Evolutionary conservation across 2,329 filamentous ascomycete species (phyloP), one percentile per base, ranked within the genome.

Genomic region (Curvularia lunata): DNA sequence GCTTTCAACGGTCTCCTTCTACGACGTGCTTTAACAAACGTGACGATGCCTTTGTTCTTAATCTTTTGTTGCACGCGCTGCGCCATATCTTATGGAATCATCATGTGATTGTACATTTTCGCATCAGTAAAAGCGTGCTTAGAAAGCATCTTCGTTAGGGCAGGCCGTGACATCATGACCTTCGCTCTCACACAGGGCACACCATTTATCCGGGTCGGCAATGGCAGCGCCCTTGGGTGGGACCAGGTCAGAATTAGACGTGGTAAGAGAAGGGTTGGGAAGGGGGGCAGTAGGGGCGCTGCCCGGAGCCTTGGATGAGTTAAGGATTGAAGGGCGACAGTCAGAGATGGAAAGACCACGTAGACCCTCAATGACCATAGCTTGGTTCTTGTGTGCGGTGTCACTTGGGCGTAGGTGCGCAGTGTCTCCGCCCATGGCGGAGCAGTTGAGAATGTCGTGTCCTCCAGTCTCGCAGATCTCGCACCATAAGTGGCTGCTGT

Each of bases 101-200:
- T 41, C 43, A 19, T 46, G 8, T 37, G 34, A 37, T 37, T 37
- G 34, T 37, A 5, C 28, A 21, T 32, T 5, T 19, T 34, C 30
- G 10, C 18, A 23, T 21, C 19, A 38, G 23, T n/a, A 9, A 9
- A 16, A 18, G 2, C 5, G 12, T 18, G 18, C 45, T 55, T 70
- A 77, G 49, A 77, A 90, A 28, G 87, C 87, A 76, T 96, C 92
- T 79, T 97, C 93, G 77, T 96, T 90, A 12, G 93, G 92, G 78
- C 93, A 97, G 77, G 96, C 92, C 60, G 96, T 93, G 72, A 94
- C 97, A 77, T 97, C 91, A 75, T 99, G 95, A 13, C 95, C 95
- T 71, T 99, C 95, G 61, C 91, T 87, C 81, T 99, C 95, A 75
- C 95, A 99, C 43, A 98, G 83, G 16, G 95, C 95, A 78, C 95